phyloP scores from a whole-genome alignment of 139 green algal genomes.

The Chlorokybus atmophyticus region DNA sequence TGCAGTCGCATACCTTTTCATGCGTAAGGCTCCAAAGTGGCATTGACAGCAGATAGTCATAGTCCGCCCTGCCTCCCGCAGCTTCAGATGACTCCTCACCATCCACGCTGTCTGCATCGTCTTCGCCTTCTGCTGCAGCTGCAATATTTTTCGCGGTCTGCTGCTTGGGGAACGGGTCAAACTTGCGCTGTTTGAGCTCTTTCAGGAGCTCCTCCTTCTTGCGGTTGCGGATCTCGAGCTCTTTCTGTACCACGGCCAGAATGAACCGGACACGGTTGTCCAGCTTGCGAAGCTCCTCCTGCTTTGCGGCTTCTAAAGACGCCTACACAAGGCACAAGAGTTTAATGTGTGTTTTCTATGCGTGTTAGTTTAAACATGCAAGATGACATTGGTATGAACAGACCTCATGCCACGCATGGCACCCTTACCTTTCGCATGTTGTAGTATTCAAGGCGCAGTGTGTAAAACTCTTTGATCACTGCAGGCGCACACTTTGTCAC shows the following conservation, averaged over 20 bases:
- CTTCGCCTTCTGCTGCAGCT: conserved; percentile 4
- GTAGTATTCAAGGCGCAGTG: conserved; percentile 76
- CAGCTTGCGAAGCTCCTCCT: conserved; percentile 58
- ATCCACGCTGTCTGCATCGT: conserved; percentile 33
- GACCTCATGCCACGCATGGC: not conserved
- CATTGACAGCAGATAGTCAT: conserved; percentile 97
- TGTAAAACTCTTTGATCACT: conserved; percentile 77
- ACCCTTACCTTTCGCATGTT: conserved; percentile 49
- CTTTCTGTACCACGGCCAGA: conserved; percentile 66
- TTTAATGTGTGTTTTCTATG: not conserved
- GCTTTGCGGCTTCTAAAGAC: conserved; percentile 4
- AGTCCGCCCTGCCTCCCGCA: conserved; percentile 31
- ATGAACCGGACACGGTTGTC: conserved; percentile 88
- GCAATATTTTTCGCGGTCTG: not conserved
- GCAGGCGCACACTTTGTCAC: conserved; percentile 1
- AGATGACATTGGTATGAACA: not conserved
- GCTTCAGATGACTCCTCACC: conserved; percentile 5
- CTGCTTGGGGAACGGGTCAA: conserved; percentile 43
- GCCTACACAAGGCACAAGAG: conserved; percentile 7
- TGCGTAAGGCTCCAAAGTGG: conserved; percentile 79
- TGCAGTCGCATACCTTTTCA: conserved; percentile 59
- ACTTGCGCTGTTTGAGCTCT: conserved; percentile 63
- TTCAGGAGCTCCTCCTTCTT: conserved; percentile 68
- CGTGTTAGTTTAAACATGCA: not conserved
- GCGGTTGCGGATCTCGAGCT: conserved; percentile 69